Conservation (phyloP, 1,284 basidiomycete species). For the Moniliella sp. region DNA sequence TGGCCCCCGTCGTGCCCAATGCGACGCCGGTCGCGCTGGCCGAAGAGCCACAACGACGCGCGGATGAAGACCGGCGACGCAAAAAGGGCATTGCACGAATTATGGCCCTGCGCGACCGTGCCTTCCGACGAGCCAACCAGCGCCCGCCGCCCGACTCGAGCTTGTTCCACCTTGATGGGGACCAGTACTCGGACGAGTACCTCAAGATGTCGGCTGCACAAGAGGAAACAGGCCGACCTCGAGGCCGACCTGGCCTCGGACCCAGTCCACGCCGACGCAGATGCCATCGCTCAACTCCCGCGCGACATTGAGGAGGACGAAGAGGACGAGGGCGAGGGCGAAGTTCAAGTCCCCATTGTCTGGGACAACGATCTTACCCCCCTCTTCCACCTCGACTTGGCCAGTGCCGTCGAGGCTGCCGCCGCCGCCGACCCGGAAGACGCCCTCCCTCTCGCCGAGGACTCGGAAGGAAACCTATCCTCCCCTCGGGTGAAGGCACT, state of each 20-base stretch:
- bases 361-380: slow-evolving; percentile 42
- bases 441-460: too few relatives aligned
- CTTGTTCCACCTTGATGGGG: too few relatives aligned
- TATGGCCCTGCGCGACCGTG: not conserved
- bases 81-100: too few relatives aligned
- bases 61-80: not conserved
- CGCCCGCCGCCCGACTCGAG: too few relatives aligned
- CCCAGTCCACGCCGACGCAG: too few relatives aligned
- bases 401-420: slow-evolving; percentile 50
- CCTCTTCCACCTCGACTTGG: slow-evolving; percentile 67
- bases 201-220: slow-evolving; percentile 7
- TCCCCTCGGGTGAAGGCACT: too few relatives aligned
- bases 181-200: slow-evolving; percentile 3
- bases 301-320: slow-evolving; percentile 2
- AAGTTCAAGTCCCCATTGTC: slow-evolving; percentile 18
- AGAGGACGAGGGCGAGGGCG: too few relatives aligned
- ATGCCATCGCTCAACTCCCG: too few relatives aligned
- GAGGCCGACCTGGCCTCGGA: too few relatives aligned
- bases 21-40: not conserved
- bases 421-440: slow-evolving; percentile 4
- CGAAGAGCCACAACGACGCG: not conserved
- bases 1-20: slow-evolving; percentile 40
- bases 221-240: too few relatives aligned
- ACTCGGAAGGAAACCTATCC: too few relatives aligned
- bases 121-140: too few relatives aligned